Percentiles rank a stretch among this genome's conserved stretches.
These are phyloP conservation scores for Ambrosia artemisiifolia DNA, from an alignment of 129 eudicot genomes.

Conservation along the genomic window DNA sequence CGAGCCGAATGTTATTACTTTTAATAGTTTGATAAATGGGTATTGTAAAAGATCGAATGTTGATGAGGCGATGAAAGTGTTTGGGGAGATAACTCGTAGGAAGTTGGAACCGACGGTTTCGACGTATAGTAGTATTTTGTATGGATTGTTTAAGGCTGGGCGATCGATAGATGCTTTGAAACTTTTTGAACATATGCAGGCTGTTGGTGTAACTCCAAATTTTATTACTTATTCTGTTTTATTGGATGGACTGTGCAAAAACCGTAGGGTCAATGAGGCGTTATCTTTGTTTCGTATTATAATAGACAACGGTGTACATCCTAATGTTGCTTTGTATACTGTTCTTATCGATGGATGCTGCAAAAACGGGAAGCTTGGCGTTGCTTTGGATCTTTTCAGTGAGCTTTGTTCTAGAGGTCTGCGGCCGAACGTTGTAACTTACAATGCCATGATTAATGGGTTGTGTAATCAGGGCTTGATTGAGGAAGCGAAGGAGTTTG, in stretches of 20 bases:
- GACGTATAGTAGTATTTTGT: conserved; percentile 28
- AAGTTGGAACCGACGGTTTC: conserved; percentile 28
- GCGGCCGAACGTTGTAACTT: conserved; percentile 31
- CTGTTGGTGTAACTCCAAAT: conserved; percentile 16
- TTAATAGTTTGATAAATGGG: conserved; percentile 33
- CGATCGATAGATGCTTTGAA: conserved; percentile 24
- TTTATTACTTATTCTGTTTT: conserved; percentile 29
- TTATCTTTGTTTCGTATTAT: conserved; percentile 32
- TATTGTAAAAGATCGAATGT: conserved; percentile 26
- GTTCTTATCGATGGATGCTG: conserved; percentile 34
- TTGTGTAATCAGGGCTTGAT: conserved; percentile 35
- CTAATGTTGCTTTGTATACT: conserved; percentile 25
- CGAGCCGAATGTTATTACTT: conserved; percentile 23
- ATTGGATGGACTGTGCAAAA: conserved; percentile 45
- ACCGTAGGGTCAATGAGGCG: conserved; percentile 31
- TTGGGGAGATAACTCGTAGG: conserved; percentile 20
- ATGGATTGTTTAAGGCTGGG: conserved; percentile 30
- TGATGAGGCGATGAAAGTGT: conserved; percentile 24
- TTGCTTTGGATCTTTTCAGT: conserved; percentile 25
- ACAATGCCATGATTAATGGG: conserved; percentile 36
- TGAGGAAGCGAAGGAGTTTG: conserved; percentile 36
- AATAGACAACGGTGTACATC: conserved; percentile 19
- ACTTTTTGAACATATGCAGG: conserved; percentile 31
- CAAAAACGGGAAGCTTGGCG: conserved; percentile 24
- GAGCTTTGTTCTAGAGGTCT: conserved; percentile 25